Evolutionary conservation across 1,139 yeast species (phyloP), one percentile per base, ranked within the genome.

Genomic region (Kurtzmaniella quercitrusa): DNA sequence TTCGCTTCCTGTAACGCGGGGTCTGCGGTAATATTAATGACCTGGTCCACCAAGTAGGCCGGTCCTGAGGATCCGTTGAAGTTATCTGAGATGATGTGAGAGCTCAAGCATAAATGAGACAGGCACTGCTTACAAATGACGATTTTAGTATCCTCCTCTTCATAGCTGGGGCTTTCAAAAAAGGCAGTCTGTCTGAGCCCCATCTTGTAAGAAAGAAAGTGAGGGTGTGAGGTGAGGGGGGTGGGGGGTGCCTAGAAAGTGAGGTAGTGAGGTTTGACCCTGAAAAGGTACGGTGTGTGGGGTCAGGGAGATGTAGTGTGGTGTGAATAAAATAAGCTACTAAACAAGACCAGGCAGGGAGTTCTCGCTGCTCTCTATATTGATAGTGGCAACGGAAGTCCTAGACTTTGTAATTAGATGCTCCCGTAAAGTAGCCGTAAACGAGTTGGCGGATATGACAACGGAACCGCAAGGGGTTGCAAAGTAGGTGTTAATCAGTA

Each of bases 41-140:
- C 66, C 45, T 63, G 62, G 25, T 73, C 75, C 12, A 79, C 84
- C 47, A 78, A 63, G 46, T 63, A 73, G 2, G 82, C 83, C 7
- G 74, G 73, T 3, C 83, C 83, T 11, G 75, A 64, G 42, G 71
- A 64, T 1, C 82, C 83, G 46, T 65, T 62, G 52, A 78, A 79
- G 43, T 75, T 70, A 51, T 74, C 80, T 18, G 78, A 70, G 19
- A 77, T 63, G 37, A 79, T 65, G 43, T 76, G 61, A 39, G 64
- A 63, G 5, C 73, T 65, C 37, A 74, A 60, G 49, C 82, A 78
- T 43, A 79, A 67, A 58, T 79, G 83, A 25, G 74, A 68, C 47
- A 77, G 75, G 53, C 84, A 79, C 38, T 70, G 67, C 47, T 65
- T 65, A 52, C 84, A 79, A 21, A 77, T 65, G 40, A 77, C 69